Evolutionary conservation across 805 yeast genomes (phyloP), one percentile per base, ranked within the genome.

Genomic region (Metschnikowia cerradonensis): DNA sequence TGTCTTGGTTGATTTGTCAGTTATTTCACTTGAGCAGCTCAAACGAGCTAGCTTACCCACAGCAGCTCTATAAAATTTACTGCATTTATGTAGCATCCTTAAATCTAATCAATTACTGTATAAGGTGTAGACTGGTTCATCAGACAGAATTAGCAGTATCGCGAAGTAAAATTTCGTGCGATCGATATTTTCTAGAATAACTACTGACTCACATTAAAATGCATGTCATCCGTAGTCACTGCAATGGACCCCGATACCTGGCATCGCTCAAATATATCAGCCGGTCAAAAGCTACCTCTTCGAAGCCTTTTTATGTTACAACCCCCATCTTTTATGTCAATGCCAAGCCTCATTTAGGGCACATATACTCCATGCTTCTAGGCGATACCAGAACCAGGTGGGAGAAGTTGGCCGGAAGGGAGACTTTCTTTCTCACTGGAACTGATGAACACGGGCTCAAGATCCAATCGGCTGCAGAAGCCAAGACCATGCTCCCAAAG

Each of bases 401-500:
- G 96, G 79, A 79, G 35, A 65, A 58, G 50, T 68, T 77, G 1
- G 67, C 80, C 0, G 47, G 37, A 17, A 59, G 55, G 3, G 37
- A 52, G 19, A 68, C 83, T 0, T 78, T 71, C 52, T 78, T 91
- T 61, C 80, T 88, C 6, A 94, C 98, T 0, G 99, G 99, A 0
- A 91, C 97, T 0, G 99, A 94, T 66, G 99, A 94, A 67, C 99
- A 94, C 66, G 99, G 99, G 0, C 70, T 90, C 49, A 94, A 94
- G 71, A 92, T 92, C 31, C 96, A 89, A 60, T 75, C 80, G n/a
- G 97, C 95, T 0, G 96, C 97, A 0, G 73, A 72, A 51, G 76
- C 74, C 11, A 61, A 62, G 6, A 75, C 76, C 0, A 63, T 66
- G n/a, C 69, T 70, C 1, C 75, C 97, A 0, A 77, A 84, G 60